Percentiles rank a stretch among this genome's conserved stretches.
phyloP scores from a whole-genome alignment of 2,329 filamentous ascomycete species.

The Uncinocarpus reesii region DNA sequence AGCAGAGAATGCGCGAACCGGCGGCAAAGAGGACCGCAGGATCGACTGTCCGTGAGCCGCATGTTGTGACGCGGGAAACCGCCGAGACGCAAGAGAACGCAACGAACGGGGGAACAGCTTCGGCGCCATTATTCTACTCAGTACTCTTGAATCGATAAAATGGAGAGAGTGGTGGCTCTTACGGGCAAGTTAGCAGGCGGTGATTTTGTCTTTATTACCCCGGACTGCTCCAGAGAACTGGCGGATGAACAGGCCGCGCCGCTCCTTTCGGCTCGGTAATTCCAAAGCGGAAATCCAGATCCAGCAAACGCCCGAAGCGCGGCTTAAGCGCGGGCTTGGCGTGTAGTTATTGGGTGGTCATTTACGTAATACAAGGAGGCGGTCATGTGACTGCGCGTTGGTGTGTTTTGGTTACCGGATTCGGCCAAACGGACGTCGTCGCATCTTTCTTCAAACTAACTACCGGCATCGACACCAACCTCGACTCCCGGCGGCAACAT shows the following conservation, averaged over 20 bases:
- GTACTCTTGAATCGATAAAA: too few species aligned
- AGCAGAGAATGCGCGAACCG: slow-evolving; percentile 26
- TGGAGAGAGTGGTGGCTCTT: background rate
- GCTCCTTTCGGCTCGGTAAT: background rate
- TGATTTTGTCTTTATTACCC: background rate
- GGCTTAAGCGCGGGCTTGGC: background rate
- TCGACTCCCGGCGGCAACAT: too few species aligned
- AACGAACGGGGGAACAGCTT: slow-evolving; percentile 7
- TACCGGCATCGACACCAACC: too few species aligned
- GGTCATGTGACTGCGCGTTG: slow-evolving; percentile 5
- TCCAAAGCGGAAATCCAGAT: background rate
- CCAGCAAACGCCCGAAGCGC: background rate
- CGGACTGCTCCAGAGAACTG: background rate
- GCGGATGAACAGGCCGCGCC: background rate
- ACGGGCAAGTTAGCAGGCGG: background rate
- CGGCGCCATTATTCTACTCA: slow-evolving; percentile 9
- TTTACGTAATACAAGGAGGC: background rate
- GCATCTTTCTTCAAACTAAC: too few species aligned
- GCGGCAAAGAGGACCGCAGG: background rate
- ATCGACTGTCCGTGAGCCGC: background rate
- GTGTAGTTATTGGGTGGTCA: background rate
- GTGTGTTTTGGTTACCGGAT: slow-evolving; percentile 6
- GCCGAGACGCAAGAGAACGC: background rate
- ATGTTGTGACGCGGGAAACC: background rate
- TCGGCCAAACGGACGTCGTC: too few species aligned